phyloP scores from a whole-genome alignment of 495 filamentous ascomycete genomes.

The Aspergillus sparsus region DNA sequence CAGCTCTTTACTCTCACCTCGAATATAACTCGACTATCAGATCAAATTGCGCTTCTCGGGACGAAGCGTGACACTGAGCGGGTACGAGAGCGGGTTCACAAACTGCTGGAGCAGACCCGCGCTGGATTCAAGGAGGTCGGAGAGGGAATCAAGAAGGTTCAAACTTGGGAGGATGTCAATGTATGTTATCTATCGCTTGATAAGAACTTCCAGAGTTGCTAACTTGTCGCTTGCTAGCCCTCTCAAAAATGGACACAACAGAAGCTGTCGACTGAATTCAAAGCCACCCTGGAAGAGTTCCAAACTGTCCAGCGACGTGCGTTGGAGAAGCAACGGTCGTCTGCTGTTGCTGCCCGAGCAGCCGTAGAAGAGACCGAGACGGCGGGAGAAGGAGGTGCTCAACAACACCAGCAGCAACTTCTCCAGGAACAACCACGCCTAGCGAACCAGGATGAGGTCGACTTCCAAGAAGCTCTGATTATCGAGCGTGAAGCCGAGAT shows the following conservation, averaged over 20 bases:
- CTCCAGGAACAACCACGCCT: slow-evolving; percentile 78
- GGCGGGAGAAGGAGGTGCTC: slow-evolving; percentile 35
- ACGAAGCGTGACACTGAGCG: slow-evolving; percentile 88
- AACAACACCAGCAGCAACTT: slow-evolving; percentile 62
- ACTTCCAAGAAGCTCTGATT: slow-evolving; percentile 95
- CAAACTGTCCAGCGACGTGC: slow-evolving; percentile 85
- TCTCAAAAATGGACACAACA: slow-evolving; percentile 93
- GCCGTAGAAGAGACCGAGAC: slow-evolving; percentile 62
- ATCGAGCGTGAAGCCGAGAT: slow-evolving; percentile 96
- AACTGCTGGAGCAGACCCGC: slow-evolving; percentile 79
- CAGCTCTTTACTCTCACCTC: slow-evolving; percentile 84
- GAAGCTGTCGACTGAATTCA: slow-evolving; percentile 90
- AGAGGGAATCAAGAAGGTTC: slow-evolving; percentile 88
- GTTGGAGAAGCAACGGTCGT: slow-evolving; percentile 88
- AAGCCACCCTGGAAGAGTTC: slow-evolving; percentile 82
- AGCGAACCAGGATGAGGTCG: slow-evolving; percentile 91
- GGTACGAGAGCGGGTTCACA: slow-evolving; percentile 85
- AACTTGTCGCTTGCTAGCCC: slow-evolving; percentile 54
- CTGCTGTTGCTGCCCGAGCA: slow-evolving; percentile 73
- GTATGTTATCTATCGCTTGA: slow-evolving; percentile 52
- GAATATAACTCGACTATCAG: slow-evolving; percentile 77
- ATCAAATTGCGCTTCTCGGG: slow-evolving; percentile 80
- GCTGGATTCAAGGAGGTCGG: slow-evolving; percentile 88
- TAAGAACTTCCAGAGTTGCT: slow-evolving; percentile 7
- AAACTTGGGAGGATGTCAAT: slow-evolving; percentile 88